Evolutionary conservation across 768 basidiomycete genomes (phyloP).

Genomic region (Leccinum broughii): DNA sequence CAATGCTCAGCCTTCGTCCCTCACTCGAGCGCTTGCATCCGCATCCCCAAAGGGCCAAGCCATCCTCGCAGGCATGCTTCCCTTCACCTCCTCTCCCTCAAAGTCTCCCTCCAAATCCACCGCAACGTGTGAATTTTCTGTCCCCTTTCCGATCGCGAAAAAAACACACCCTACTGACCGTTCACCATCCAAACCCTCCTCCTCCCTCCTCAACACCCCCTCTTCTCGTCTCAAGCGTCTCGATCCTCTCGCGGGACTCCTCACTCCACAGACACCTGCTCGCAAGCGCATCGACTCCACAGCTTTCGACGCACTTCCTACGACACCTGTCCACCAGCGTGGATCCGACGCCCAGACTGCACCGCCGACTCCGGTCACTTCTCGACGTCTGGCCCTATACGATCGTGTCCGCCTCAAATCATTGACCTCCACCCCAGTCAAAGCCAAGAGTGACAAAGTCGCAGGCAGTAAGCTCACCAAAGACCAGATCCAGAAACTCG

Average conservation of each 20-base stretch:
- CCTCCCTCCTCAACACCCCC: conserved; percentile 66
- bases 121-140: conserved; percentile 15
- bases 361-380: conserved; percentile 69
- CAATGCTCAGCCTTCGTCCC: conserved; percentile 57
- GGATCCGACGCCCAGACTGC: conserved; percentile 55
- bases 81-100: conserved; percentile 40
- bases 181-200: conserved; percentile 48
- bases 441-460: conserved; percentile 43
- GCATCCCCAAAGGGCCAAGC: conserved; percentile 63
- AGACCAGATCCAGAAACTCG: conserved; percentile 68
- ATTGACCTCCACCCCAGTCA: conserved; percentile 65
- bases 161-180: conserved; percentile 27
- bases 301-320: conserved; percentile 44
- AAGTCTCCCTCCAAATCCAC: conserved; percentile 38
- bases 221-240: conserved; percentile 44
- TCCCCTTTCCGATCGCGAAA: conserved; percentile 51
- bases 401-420: conserved; percentile 79
- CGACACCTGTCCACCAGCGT: conserved; percentile 66
- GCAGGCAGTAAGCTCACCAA: conserved; percentile 52
- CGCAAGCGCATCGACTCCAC: conserved; percentile 48
- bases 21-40: conserved; percentile 71
- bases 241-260: conserved; percentile 37
- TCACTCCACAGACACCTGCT: conserved; percentile 39
- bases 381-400: conserved; percentile 76
- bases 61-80: conserved; percentile 30